A percentile compares a stretch with the other conserved stretches of the same genome.
Conservation (phyloP, 345 rosid species). For the Populus euphratica region DNA sequence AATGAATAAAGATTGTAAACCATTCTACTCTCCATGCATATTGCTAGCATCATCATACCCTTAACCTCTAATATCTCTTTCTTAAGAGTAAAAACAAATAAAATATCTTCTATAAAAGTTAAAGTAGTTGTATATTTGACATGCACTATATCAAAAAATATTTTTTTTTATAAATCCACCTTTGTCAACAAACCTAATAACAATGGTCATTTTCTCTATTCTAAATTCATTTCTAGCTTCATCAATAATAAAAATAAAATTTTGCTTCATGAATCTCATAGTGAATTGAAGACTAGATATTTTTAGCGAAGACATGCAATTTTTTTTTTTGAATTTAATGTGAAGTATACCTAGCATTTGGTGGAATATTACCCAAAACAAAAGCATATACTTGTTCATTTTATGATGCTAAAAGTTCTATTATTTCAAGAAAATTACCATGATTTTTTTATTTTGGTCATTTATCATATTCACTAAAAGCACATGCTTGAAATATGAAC, state of each 20-base stretch:
- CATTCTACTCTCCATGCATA: neutral
- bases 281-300: neutral
- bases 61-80: too few relatives aligned
- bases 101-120: too few relatives aligned
- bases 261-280: neutral
- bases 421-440: too few relatives aligned
- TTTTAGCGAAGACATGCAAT: neutral
- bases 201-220: neutral
- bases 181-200: conserved; percentile 5
- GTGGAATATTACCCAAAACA: neutral
- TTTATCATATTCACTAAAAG: too few relatives aligned
- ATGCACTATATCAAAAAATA: neutral
- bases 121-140: neutral
- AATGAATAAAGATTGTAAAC: neutral
- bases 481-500: too few relatives aligned
- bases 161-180: neutral
- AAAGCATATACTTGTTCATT: too few relatives aligned
- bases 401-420: too few relatives aligned
- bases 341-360: neutral
- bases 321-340: neutral
- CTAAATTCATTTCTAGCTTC: neutral
- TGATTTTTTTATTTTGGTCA: too few relatives aligned
- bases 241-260: neutral
- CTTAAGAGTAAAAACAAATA: too few relatives aligned
- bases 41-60: conserved; percentile 8